Conservation (phyloP, 176 grass and related monocot genomes). For the Aegilops umbellulata region DNA sequence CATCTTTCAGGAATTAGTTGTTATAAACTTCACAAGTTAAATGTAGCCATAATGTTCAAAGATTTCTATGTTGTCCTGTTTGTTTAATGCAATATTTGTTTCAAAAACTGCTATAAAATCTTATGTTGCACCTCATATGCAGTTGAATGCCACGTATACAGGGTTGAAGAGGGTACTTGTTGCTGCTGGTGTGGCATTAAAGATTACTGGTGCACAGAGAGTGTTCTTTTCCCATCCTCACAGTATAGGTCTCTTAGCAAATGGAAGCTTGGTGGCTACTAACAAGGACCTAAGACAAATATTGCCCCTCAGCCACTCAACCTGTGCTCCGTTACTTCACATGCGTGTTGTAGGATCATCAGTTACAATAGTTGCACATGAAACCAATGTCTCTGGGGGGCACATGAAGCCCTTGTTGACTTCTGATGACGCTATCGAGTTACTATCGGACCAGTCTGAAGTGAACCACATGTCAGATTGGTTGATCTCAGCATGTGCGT, state of each 20-base stretch:
- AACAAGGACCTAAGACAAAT: conserved; percentile 35
- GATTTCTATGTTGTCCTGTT: not conserved
- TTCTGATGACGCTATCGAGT: conserved; percentile 53
- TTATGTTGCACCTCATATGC: conserved; percentile 37
- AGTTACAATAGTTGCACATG: conserved; percentile 43
- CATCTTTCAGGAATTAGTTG: not conserved
- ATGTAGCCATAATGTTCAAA: not conserved
- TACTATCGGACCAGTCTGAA: conserved; percentile 58
- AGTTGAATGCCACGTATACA: conserved; percentile 62
- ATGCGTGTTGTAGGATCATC: conserved; percentile 65
- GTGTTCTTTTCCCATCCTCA: conserved; percentile 63
- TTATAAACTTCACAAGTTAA: no score
- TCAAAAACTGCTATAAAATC: conserved; percentile 25
- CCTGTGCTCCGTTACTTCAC: conserved; percentile 62
- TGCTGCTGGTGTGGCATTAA: conserved; percentile 52
- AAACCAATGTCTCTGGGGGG: conserved; percentile 27
- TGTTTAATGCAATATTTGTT: not conserved
- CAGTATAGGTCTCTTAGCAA: conserved; percentile 76
- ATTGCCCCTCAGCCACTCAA: conserved; percentile 49
- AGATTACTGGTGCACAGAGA: conserved; percentile 68
- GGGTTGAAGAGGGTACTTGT: conserved; percentile 69
- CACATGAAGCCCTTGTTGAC: conserved; percentile 37
- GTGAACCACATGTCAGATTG: conserved; percentile 18
- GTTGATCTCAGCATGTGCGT: conserved; percentile 59
- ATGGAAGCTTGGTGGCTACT: conserved; percentile 62